A percentile compares a stretch with the other conserved stretches of the same genome.
Evolutionary conservation across 495 filamentous ascomycete species (phyloP).

Genomic region (Xylaria flabelliformis): DNA sequence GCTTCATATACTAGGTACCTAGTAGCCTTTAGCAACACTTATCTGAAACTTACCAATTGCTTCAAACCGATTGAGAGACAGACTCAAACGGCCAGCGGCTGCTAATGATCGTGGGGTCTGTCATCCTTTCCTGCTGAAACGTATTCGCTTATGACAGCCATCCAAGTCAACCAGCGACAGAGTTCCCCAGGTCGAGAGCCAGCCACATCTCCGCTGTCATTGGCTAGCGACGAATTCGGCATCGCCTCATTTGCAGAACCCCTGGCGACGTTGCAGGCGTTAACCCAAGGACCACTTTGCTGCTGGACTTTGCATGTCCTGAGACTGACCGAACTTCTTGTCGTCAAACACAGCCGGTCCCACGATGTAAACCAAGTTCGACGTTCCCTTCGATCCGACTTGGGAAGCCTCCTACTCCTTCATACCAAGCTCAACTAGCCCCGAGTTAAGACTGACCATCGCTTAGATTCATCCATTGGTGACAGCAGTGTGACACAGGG

Average conservation of each 20-base stretch:
- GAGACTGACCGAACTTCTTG: background rate
- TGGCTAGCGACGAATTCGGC: constrained; percentile 2
- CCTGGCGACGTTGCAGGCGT: background rate
- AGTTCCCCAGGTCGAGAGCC: background rate
- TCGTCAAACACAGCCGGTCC: background rate
- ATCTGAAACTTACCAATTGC: constrained; percentile 1
- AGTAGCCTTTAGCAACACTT: background rate
- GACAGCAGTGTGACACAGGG: background rate
- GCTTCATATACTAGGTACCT: background rate
- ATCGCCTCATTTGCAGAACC: background rate
- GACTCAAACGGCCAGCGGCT: background rate
- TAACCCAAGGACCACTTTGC: background rate
- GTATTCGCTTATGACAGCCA: background rate
- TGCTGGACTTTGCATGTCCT: constrained; percentile 1
- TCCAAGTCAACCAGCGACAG: background rate
- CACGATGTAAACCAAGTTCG: background rate
- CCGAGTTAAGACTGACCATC: background rate
- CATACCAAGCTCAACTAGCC: background rate
- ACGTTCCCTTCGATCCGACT: background rate
- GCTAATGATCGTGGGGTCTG: background rate
- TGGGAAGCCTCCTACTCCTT: background rate
- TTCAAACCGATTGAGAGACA: background rate
- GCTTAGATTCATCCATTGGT: background rate
- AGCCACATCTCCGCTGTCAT: background rate
- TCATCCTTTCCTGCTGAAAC: constrained; percentile 7